Conservation (phyloP, 2,329 filamentous ascomycete genomes). For the Clonostachys sp. region DNA sequence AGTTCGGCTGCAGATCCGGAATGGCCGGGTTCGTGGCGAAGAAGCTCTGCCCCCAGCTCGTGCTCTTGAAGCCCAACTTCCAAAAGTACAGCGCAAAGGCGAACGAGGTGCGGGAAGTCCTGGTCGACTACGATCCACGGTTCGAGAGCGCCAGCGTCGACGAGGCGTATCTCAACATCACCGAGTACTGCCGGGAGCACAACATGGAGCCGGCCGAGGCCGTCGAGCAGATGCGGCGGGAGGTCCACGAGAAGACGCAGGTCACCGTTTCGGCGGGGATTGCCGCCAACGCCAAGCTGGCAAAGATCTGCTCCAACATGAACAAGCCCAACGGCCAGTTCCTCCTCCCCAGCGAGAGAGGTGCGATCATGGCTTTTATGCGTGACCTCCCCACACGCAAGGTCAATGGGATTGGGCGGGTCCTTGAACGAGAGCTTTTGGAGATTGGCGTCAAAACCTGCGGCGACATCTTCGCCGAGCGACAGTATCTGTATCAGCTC, state of each 20-base stretch:
- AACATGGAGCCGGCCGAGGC: conserved; percentile 65
- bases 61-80: conserved; percentile 81
- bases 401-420: conserved; percentile 91
- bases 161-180: conserved; percentile 95
- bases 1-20: conserved; percentile 85
- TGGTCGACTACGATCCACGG: conserved; percentile 81
- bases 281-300: conserved; percentile 85
- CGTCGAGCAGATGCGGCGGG: conserved; percentile 70
- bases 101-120: conserved; percentile 74
- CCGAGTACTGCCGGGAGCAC: conserved; percentile 72
- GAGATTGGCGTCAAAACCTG: conserved; percentile 86
- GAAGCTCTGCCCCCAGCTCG: conserved; percentile 83
- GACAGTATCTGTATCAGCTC: conserved; percentile 68
- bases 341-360: conserved; percentile 65
- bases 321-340: conserved; percentile 98
- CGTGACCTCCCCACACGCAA: conserved; percentile 77
- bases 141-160: conserved; percentile 95
- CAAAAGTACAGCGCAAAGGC: conserved; percentile 90
- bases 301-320: conserved; percentile 91
- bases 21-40: conserved; percentile 97
- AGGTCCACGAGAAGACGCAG: conserved; percentile 70
- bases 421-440: conserved; percentile 85
- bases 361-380: conserved; percentile 82
- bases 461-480: conserved; percentile 76
- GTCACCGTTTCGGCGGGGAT: conserved; percentile 94